These are phyloP conservation scores for Abrus precatorius DNA, from an alignment of 306 rosid genomes.

Conservation along the genomic window DNA sequence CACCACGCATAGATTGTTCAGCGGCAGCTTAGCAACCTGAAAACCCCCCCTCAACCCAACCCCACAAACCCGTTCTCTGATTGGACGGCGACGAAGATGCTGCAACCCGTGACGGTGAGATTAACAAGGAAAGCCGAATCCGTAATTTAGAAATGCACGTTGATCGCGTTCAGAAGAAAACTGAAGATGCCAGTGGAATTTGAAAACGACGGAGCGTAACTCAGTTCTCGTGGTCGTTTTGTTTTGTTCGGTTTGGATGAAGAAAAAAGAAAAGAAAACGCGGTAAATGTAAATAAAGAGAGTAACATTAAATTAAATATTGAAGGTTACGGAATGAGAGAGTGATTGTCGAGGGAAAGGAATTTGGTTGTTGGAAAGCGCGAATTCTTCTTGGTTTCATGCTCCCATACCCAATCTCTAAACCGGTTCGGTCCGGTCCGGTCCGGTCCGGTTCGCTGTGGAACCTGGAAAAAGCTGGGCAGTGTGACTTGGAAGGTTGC, in stretches of 20 bases:
- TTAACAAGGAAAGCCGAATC: constrained; percentile 1
- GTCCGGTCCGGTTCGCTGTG: not conserved
- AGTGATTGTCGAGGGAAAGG: constrained; percentile 68
- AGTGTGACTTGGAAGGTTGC: constrained; percentile 47
- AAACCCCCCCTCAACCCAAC: not conserved
- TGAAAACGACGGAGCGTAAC: constrained; percentile 43
- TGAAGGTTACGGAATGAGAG: constrained; percentile 19
- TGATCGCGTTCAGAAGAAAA: constrained; percentile 17
- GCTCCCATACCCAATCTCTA: not conserved
- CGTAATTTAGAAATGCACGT: not conserved
- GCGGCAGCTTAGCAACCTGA: not conserved
- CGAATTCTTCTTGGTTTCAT: constrained; percentile 51
- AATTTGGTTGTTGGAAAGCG: constrained; percentile 69
- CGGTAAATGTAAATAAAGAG: constrained; percentile 48
- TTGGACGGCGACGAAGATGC: constrained; percentile 35
- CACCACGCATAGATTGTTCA: constrained; percentile 62
- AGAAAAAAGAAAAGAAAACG: constrained; percentile 32
- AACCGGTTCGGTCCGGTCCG: not conserved
- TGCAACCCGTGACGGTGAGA: constrained; percentile 38
- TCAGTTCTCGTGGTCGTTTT: constrained; percentile 31
- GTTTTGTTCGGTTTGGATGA: constrained; percentile 45
- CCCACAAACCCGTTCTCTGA: not conserved
- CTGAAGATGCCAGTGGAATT: not conserved
- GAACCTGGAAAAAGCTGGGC: not conserved
- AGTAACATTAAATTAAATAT: not conserved